Evolutionary conservation across 495 filamentous ascomycete genomes (phyloP), one percentile per base, ranked within the genome.

Genomic region (Hypoxylon subgilvum): DNA sequence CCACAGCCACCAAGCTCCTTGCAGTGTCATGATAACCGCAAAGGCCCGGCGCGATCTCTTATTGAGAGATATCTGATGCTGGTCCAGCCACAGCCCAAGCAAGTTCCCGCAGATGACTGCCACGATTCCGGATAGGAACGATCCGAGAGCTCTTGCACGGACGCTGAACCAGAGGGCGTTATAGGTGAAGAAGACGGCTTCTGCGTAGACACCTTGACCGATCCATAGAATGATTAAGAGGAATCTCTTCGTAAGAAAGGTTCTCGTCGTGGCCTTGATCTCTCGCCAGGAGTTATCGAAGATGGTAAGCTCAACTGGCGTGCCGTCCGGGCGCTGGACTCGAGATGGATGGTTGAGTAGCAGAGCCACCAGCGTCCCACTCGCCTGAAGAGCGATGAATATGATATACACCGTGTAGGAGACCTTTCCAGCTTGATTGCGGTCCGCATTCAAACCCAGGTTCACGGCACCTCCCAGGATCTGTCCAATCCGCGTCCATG

Each of bases 391-490:
- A 1, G 79, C 81, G 49, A 88, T 85, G 61, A 88, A 88, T 5
- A 83, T 68, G 17, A 83, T 61, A 49, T 82, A 86, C 0, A 86
- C 82, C 1, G 76, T 76, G 39, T 85, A 86, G 2, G 82, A 84
- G 0, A 89, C 81, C 45, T 82, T 80, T 3, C 86, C 86, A 4
- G 79, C 79, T 34, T 75, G 54, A 45, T 77, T 70, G 18, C 74
- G 71, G 23, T 82, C 56, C 7, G 74, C 75, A 66, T 89, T 87
- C 13, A 89, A 66, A 4, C 81, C 83, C 1, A 89, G 71, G 18
- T 82, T 85, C 47, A 88, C 82, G 0, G 81, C 82, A 14, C 85
- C 86, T 17, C 86, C 86, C 0, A 89, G 53, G 17, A 88, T 83
- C 65, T 87, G 84, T 3, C 83, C 86, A 28, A 77, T 73, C 3